These are phyloP conservation scores for Lagenaria siceraria DNA, from an alignment of 306 rosid species.

Conservation along the genomic window DNA sequence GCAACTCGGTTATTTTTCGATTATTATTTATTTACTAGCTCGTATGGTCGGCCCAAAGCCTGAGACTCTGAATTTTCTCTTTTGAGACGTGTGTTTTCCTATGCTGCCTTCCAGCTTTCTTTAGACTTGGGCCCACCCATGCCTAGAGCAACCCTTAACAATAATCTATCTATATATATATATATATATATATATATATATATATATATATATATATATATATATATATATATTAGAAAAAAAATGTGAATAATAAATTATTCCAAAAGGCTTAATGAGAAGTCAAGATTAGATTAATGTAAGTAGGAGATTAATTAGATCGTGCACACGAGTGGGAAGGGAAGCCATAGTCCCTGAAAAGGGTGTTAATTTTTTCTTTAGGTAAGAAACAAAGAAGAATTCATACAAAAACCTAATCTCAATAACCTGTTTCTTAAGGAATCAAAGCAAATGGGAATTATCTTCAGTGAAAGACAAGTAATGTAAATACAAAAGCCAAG, in stretches of 20 bases:
- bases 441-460: background rate
- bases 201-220: no score
- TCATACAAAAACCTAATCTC: background rate
- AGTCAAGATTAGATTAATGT: background rate
- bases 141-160: no score
- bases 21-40: no score
- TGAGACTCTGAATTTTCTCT: no score
- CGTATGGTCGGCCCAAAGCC: no score
- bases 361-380: background rate
- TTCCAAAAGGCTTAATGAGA: background rate
- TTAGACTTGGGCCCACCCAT: no score
- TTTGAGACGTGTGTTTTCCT: no score
- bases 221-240: no score
- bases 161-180: no score
- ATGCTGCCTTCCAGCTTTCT: no score
- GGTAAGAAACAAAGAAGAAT: background rate
- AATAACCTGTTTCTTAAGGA: background rate
- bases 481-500: background rate
- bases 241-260: background rate
- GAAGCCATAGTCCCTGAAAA: background rate
- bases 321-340: conserved; percentile 11
- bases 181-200: no score
- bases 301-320: background rate
- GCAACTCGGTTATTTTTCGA: no score
- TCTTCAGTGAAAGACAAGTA: background rate